A percentile compares a stretch with the other conserved stretches of the same genome.
phyloP scores from a whole-genome alignment of 2,329 filamentous ascomycete genomes.

The Hortaea werneckii region DNA sequence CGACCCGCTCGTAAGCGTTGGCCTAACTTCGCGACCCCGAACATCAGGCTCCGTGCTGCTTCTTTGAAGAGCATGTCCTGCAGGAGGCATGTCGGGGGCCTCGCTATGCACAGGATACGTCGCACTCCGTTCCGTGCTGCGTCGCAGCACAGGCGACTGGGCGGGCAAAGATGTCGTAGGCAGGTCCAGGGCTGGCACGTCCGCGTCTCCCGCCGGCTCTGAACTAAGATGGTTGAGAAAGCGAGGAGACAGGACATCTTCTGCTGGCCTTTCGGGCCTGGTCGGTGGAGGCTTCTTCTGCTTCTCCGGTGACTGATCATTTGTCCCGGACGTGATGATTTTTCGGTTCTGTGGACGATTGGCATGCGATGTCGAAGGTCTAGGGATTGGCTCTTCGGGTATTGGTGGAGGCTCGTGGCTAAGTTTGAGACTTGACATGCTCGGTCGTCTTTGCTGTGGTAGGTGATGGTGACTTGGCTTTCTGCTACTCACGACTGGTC shows the following conservation, averaged over 20 bases:
- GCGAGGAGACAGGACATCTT: conserved; percentile 18
- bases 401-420: conserved; percentile 4
- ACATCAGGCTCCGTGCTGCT: conserved; percentile 11
- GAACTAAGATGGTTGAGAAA: conserved; percentile 19
- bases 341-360: not conserved
- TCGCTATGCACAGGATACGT: conserved; percentile 9
- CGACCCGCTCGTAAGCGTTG: conserved; percentile 3
- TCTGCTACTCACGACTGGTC: conserved; percentile 3
- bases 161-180: conserved; percentile 9
- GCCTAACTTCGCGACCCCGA: conserved; percentile 6
- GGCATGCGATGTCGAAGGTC: conserved; percentile 6
- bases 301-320: conserved; percentile 3
- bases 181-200: conserved; percentile 1
- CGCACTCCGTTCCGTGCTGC: conserved; percentile 11
- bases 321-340: conserved; percentile 5
- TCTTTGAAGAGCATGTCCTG: conserved; percentile 6
- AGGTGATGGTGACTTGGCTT: conserved; percentile 35
- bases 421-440: conserved; percentile 6
- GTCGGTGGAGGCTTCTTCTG: conserved; percentile 16
- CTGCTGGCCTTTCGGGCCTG: conserved; percentile 21
- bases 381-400: conserved; percentile 6
- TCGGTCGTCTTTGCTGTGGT: conserved; percentile 8
- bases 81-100: conserved; percentile 2
- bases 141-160: conserved; percentile 3
- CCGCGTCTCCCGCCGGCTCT: conserved; percentile 10